Evolutionary conservation across 306 rosid species (phyloP).

Genomic region (Lotus japonicus): DNA sequence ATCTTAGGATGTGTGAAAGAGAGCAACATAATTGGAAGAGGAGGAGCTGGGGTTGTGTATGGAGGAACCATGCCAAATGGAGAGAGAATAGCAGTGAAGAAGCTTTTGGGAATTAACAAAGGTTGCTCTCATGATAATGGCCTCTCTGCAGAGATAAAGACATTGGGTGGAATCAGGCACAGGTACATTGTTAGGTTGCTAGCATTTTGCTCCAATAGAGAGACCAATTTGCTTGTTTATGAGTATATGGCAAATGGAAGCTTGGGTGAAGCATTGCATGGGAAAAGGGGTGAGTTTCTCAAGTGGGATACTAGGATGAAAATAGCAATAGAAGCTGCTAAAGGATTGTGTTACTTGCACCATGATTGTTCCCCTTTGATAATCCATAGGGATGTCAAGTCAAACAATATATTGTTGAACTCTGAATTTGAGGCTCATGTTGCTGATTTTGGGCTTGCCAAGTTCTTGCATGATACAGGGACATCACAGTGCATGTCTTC

Average conservation of each 20-base stretch:
- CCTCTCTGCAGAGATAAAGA: slow-evolving; percentile 70
- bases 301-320: slow-evolving; percentile 75
- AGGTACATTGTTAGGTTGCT: slow-evolving; percentile 78
- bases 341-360: slow-evolving; percentile 83
- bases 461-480: slow-evolving; percentile 75
- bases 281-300: slow-evolving; percentile 67
- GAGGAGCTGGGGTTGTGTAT: slow-evolving; percentile 92
- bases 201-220: slow-evolving; percentile 72
- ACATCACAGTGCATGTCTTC: slow-evolving; percentile 95
- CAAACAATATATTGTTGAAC: slow-evolving; percentile 75
- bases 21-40: slow-evolving; percentile 73
- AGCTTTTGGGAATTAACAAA: slow-evolving; percentile 59
- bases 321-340: slow-evolving; percentile 85
- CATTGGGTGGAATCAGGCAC: slow-evolving; percentile 80
- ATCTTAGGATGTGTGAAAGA: slow-evolving; percentile 70
- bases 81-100: slow-evolving; percentile 81
- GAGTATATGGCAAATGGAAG: slow-evolving; percentile 93
- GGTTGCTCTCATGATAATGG: slow-evolving; percentile 89
- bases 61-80: slow-evolving; percentile 72
- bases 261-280: slow-evolving; percentile 80
- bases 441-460: slow-evolving; percentile 94
- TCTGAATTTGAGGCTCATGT: slow-evolving; percentile 89
- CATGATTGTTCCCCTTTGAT: slow-evolving; percentile 88
- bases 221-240: slow-evolving; percentile 75
- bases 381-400: slow-evolving; percentile 84